These are phyloP conservation scores for Xylaria castorea DNA, from an alignment of 495 filamentous ascomycete genomes.

Conservation along the genomic window DNA sequence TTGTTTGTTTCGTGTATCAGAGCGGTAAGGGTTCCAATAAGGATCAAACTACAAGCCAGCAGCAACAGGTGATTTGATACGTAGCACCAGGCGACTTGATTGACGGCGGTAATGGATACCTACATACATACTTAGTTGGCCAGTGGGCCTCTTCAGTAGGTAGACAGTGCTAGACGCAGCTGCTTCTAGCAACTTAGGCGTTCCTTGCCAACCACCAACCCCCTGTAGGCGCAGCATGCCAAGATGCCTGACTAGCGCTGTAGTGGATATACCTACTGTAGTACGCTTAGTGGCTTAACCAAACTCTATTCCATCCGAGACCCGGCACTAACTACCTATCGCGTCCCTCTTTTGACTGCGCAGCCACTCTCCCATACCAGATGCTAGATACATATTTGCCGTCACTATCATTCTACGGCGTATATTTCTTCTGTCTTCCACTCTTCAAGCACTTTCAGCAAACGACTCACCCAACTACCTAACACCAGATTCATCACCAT, in stretches of 20 bases:
- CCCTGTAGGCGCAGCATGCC: constrained; percentile 22
- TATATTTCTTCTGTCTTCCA: constrained; percentile 7
- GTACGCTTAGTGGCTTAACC: neutral
- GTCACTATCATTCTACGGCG: constrained; percentile 6
- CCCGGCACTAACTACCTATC: constrained; percentile 5
- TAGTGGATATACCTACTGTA: too few species aligned
- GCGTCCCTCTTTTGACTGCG: constrained; percentile 10
- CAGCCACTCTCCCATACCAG: constrained; percentile 27
- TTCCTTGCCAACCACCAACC: neutral
- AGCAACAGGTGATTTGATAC: neutral
- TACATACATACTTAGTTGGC: too few species aligned
- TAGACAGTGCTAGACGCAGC: neutral
- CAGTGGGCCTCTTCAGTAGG: neutral
- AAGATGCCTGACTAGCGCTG: constrained; percentile 3
- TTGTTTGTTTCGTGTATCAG: neutral
- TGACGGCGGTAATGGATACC: neutral
- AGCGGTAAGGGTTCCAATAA: constrained; percentile 5
- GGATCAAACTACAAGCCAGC: neutral
- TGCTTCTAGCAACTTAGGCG: neutral
- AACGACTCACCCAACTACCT: too few species aligned
- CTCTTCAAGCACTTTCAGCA: neutral
- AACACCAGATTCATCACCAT: neutral
- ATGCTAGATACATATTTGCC: constrained; percentile 21
- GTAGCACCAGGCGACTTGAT: constrained; percentile 4
- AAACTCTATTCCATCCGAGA: constrained; percentile 10